Base-by-base conservation (phyloP, 2,329 filamentous ascomycete species). In the Colletotrichum sp. region DNA sequence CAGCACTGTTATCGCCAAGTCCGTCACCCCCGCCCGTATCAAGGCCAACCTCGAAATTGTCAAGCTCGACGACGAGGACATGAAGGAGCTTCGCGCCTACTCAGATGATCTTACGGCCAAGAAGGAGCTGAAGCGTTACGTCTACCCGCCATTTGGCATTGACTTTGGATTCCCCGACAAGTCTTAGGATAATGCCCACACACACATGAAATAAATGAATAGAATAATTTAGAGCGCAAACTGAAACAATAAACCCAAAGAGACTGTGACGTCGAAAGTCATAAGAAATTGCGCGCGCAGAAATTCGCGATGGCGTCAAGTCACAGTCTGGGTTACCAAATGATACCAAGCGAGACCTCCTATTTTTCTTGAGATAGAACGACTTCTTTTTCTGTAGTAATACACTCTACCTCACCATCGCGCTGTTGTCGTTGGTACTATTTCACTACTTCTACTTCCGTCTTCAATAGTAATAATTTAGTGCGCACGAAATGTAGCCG, bases 91-190 rank as follows among this genome's bases (percentile, higher is more conserved):
- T 16, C 85, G 88, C 79, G 89, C 89, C 67, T 92, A 92, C 83
- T 90, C 90, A 1, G 84, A 86, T 28, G 85, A 87, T 39, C 83
- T 93, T 60, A 82, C 84, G 30, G 85, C 85, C 79, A 87, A 87
- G 77, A 87, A 88, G 62, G 89, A 91, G 84, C 81, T 91, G 75
- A 86, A 90, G 84, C 87, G 92, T 79, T 94, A 91, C 77, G 92
- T 95, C 39, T 94, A 93, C 83, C 93, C 93, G 78, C 90, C 92
- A 1, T 95, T 94, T 80, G 92, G 92, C 4, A 85, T 94, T 65
- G 88, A 93, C 80, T 93, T 95, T 82, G 93, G 93, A 3, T 95
- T 95, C 86, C 93, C 92, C n/a, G 93, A 95, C 82, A 93, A 93
- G 88, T 81, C 78, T 66, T 82, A 79, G 32, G 18, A 65, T 59